Conservation (phyloP, 2,329 filamentous ascomycete genomes). For the Ophiostoma ips region DNA sequence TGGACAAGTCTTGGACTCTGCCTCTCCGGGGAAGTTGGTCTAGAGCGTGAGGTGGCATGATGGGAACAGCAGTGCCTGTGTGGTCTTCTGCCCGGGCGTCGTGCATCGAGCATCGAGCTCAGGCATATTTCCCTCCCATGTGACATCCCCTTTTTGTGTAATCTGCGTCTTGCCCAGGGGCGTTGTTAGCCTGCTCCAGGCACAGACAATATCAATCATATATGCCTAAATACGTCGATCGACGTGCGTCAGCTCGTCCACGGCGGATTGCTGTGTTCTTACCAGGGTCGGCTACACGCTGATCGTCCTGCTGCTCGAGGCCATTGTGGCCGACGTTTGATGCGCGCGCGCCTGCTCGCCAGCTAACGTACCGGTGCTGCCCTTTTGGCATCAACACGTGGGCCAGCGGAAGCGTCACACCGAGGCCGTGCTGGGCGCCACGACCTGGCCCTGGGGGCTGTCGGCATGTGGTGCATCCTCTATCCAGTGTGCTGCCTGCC, state of each 20-base stretch:
- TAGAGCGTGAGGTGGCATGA: no score
- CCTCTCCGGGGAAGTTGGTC: no score
- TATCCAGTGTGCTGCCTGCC: constrained; percentile 43
- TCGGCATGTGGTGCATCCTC: constrained; percentile 51
- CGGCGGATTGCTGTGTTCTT: constrained; percentile 45
- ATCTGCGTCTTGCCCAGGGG: constrained; percentile 30
- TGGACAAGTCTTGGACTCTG: no score
- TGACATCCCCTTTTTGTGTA: no score
- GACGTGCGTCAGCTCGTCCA: constrained; percentile 33
- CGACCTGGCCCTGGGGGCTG: constrained; percentile 48
- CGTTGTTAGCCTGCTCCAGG: no score
- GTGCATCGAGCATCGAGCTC: no score
- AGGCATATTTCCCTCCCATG: no score
- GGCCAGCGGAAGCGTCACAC: constrained; percentile 47
- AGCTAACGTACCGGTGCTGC: constrained; percentile 47
- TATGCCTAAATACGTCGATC: constrained; percentile 16
- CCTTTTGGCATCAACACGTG: constrained; percentile 50
- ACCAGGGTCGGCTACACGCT: constrained; percentile 51
- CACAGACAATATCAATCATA: no score
- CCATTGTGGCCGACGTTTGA: constrained; percentile 52
- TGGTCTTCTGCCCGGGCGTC: no score
- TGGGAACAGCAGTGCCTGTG: no score
- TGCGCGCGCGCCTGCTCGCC: constrained; percentile 48
- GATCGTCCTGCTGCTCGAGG: constrained; percentile 46
- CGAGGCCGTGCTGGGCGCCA: constrained; percentile 31